Evolutionary conservation across 2,329 filamentous ascomycete species (phyloP).

Genomic region (Leptographium flavum): DNA sequence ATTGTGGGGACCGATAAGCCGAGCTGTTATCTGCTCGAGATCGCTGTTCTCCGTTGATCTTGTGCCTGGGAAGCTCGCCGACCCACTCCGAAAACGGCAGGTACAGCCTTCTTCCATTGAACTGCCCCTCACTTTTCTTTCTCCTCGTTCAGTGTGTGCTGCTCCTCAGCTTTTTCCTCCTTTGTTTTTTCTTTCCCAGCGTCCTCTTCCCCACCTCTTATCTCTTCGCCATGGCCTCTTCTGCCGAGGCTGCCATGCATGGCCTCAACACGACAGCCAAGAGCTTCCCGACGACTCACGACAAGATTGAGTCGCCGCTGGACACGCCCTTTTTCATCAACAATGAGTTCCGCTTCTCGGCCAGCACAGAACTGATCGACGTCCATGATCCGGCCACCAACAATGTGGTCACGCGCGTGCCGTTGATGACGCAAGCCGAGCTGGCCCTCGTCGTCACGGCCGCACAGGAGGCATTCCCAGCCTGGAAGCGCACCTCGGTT

Average conservation of each 20-base stretch:
- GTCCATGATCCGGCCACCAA: slow-evolving; percentile 72
- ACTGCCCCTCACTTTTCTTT: background rate
- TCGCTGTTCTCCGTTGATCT: background rate
- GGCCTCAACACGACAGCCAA: slow-evolving; percentile 19
- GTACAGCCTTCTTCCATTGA: background rate
- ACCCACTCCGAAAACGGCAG: background rate
- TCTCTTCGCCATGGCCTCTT: background rate
- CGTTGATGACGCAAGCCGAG: slow-evolving; percentile 67
- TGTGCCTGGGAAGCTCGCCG: background rate
- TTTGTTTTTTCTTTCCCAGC: no score
- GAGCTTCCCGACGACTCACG: slow-evolving; percentile 55
- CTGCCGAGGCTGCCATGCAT: background rate
- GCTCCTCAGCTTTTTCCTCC: background rate
- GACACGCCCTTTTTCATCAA: slow-evolving; percentile 71
- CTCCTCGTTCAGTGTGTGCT: background rate
- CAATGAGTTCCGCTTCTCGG: slow-evolving; percentile 59
- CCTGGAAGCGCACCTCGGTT: slow-evolving; percentile 57
- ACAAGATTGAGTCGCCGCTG: slow-evolving; percentile 49
- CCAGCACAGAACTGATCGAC: slow-evolving; percentile 59
- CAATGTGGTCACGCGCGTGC: slow-evolving; percentile 71
- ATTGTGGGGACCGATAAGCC: background rate
- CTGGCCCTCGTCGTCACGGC: slow-evolving; percentile 64
- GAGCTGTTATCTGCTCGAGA: background rate
- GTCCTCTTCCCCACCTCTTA: background rate
- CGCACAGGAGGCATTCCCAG: slow-evolving; percentile 59